Evolutionary conservation across 2,329 filamentous ascomycete species (phyloP).

Genomic region (Neospermospora avenae): DNA sequence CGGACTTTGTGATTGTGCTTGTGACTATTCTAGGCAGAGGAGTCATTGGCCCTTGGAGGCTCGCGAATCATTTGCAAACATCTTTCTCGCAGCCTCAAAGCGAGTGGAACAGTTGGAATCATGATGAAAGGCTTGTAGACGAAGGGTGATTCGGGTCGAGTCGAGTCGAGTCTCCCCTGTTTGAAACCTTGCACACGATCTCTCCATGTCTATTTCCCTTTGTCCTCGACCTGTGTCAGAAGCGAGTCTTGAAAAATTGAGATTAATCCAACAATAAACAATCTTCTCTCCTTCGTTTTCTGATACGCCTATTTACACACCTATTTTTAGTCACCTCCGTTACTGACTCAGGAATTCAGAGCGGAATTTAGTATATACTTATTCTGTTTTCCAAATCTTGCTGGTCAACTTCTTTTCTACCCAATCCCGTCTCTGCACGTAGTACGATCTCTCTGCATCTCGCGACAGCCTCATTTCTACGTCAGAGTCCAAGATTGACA

Average conservation of each 20-base stretch:
- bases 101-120: too few species aligned
- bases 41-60: not conserved
- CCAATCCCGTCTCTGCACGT: conserved; percentile 14
- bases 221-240: not conserved
- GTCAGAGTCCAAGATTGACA: not conserved
- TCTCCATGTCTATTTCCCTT: not conserved
- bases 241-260: too few species aligned
- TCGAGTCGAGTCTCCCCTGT: not conserved
- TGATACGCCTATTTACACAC: not conserved
- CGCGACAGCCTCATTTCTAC: not conserved
- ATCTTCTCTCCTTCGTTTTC: not conserved
- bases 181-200: not conserved
- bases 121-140: too few species aligned
- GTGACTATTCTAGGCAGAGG: not conserved
- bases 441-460: conserved; percentile 1
- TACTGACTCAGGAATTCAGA: not conserved
- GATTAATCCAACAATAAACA: not conserved
- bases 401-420: not conserved
- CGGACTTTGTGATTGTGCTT: not conserved
- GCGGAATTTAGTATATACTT: not conserved
- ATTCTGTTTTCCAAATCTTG: not conserved
- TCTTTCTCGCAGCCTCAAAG: too few species aligned
- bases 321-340: not conserved
- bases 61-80: not conserved
- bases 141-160: too few species aligned